phyloP scores from a whole-genome alignment of 495 filamentous ascomycete species.

The Elaphomyces granulatus region DNA sequence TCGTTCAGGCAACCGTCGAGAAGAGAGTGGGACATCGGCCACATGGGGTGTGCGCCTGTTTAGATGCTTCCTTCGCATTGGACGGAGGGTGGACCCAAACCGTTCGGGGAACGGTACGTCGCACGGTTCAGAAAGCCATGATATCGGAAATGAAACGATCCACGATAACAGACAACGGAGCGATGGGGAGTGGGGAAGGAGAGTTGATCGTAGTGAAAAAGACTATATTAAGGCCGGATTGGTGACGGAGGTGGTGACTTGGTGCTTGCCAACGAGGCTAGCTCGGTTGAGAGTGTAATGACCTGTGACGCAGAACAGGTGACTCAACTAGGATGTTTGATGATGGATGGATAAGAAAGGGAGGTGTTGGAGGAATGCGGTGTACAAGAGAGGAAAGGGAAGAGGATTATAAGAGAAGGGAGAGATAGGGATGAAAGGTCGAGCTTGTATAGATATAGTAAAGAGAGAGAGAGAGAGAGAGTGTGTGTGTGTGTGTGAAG shows the following conservation, averaged over 20 bases:
- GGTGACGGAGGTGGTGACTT: too few species aligned
- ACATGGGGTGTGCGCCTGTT: too few species aligned
- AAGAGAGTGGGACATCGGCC: too few species aligned
- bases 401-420: background rate
- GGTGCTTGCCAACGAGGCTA: too few species aligned
- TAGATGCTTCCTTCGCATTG: conserved; percentile 33
- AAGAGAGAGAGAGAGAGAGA: background rate
- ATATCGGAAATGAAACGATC: background rate
- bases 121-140: conserved; percentile 6
- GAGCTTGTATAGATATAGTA: background rate
- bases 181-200: conserved; percentile 2
- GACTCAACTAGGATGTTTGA: too few species aligned
- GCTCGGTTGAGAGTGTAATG: too few species aligned
- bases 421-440: conserved; percentile 1
- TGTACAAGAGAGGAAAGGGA: background rate
- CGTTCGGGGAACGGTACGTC: conserved; percentile 17
- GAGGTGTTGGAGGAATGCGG: background rate
- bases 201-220: background rate
- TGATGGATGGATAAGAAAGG: background rate
- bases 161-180: conserved; percentile 1
- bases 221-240: too few species aligned
- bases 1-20: conserved; percentile 4
- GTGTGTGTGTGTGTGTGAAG: background rate
- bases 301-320: too few species aligned
- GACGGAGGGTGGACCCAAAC: conserved; percentile 14